These are phyloP conservation scores for Entophlyctis helioformis DNA, from an alignment of 192 early-diverging fungal genomes.

Conservation along the genomic window DNA sequence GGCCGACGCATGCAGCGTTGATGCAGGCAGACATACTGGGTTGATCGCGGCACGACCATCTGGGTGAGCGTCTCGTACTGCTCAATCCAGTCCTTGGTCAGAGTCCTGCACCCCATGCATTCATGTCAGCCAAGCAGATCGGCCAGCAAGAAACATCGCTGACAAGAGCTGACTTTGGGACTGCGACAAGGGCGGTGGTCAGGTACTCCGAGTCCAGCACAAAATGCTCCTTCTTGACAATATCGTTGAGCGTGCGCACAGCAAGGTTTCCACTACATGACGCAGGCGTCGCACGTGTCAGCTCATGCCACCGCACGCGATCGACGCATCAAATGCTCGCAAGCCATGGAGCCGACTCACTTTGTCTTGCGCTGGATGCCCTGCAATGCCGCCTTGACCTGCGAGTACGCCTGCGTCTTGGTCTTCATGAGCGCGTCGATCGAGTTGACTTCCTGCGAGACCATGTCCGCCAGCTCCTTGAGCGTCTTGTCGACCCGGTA, in stretches of 20 bases:
- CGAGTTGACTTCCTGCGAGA: constrained; percentile 72
- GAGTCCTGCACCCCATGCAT: too few relatives aligned
- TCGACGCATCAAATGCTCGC: neutral
- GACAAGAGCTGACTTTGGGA: constrained; percentile 62
- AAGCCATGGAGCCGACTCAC: constrained; percentile 27
- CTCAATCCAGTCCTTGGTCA: constrained; percentile 62
- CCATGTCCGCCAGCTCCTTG: constrained; percentile 65
- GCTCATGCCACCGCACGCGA: neutral
- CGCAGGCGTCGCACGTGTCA: neutral
- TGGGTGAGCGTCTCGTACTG: constrained; percentile 83
- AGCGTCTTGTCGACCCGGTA: constrained; percentile 90
- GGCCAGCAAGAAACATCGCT: neutral
- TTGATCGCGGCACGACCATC: constrained; percentile 95
- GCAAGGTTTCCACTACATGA: constrained; percentile 62
- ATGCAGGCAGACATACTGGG: constrained; percentile 43
- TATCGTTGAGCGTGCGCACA: constrained; percentile 69
- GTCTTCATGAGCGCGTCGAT: constrained; percentile 86
- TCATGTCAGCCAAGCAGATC: neutral
- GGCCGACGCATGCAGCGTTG: neutral
- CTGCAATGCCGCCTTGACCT: constrained; percentile 67
- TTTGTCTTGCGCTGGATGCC: constrained; percentile 73
- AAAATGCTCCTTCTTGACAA: constrained; percentile 88
- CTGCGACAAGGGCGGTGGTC: constrained; percentile 83
- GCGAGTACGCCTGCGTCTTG: constrained; percentile 78
- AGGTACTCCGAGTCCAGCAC: constrained; percentile 90